A percentile compares a stretch with the other conserved stretches of the same genome.
Conservation (phyloP, 2,329 filamentous ascomycete species). For the Chaetomium sp. region DNA sequence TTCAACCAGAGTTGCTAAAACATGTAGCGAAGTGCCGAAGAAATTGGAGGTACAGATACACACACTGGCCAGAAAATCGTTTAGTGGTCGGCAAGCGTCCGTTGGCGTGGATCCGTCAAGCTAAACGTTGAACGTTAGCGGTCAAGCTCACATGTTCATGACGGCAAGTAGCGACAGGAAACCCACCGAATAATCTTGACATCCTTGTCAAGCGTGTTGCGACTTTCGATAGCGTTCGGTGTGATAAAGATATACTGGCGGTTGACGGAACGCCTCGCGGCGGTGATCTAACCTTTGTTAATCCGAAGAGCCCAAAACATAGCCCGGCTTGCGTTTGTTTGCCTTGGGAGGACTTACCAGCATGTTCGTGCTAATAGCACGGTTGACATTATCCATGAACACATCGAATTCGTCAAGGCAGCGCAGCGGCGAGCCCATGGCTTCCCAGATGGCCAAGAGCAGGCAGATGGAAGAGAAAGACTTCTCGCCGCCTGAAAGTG, state of each 20-base stretch:
- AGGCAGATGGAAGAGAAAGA: slow-evolving; percentile 97
- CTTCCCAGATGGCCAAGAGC: slow-evolving; percentile 89
- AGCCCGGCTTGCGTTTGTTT: too few species aligned
- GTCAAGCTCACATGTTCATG: background rate
- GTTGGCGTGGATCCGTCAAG: slow-evolving; percentile 54
- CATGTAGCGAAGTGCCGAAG: background rate
- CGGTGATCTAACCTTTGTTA: slow-evolving; percentile 55
- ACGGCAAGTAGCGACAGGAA: background rate
- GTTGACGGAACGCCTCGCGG: slow-evolving; percentile 78
- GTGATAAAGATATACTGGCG: slow-evolving; percentile 96
- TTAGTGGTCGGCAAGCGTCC: slow-evolving; percentile 34
- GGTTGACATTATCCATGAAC: slow-evolving; percentile 97
- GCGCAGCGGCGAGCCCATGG: slow-evolving; percentile 90
- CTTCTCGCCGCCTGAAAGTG: slow-evolving; percentile 91
- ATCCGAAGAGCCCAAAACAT: background rate
- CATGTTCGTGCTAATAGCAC: slow-evolving; percentile 88
- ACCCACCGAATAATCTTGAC: slow-evolving; percentile 70
- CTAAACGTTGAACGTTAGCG: slow-evolving; percentile 28
- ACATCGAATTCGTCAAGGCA: slow-evolving; percentile 98
- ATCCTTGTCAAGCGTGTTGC: slow-evolving; percentile 54
- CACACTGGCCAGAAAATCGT: background rate
- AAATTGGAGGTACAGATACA: slow-evolving; percentile 8
- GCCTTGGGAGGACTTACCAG: slow-evolving; percentile 54
- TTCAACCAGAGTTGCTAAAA: background rate
- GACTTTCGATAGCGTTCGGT: slow-evolving; percentile 70